Evolutionary conservation across 2,329 filamentous ascomycete genomes (phyloP), one percentile per base, ranked within the genome.

Genomic region (Juglanconis juglandina): DNA sequence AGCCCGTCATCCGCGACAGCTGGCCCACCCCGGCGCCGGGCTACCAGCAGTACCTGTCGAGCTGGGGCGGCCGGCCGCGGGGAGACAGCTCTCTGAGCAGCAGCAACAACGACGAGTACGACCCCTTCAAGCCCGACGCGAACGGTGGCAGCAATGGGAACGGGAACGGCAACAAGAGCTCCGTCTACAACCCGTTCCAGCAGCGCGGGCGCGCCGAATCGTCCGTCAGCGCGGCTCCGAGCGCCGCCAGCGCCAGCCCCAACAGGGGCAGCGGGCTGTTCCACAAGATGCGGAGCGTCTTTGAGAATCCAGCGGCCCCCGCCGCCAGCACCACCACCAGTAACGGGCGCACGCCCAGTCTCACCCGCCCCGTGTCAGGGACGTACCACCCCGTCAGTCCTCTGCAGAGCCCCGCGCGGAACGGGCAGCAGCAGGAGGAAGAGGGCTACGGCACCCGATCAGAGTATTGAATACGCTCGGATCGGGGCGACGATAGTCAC

Each of bases 391-490:
- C 34, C 39, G 52, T 11, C 17, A 42, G 51, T n/a, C 35, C 35
- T 4, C 51, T 30, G 10, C 35, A 10, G 14, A 32, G 35, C 35
- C 37, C 52, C 17, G 46, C 46, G 10, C 46, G 13, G 46, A 32
- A n/a, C 46, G 13, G 6, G 24, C 46, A 3, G 24, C 46, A 33
- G 46, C 24, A 30, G 24, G 46, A 30, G 46, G 17, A 30, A 17
- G 17, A 48, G 24, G 46, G 13, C 46, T 48, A 32, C 24, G 9
- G 46, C 24, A 17, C 10, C 14, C 42, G 14, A 9, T 11, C 24
- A 3, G 17, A 30, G 46, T n/a, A 71, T 68, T 77, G 75, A 77
- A 73, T 72, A 77, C 73, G 67, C 74, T 75, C 74, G 72, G 73
- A 64, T 46, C 59, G 60, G 54, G 56, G 64, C 62, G 66, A 59